phyloP scores from a whole-genome alignment of 1,139 yeast genomes.

The Pneumocystis wakefieldiae region DNA sequence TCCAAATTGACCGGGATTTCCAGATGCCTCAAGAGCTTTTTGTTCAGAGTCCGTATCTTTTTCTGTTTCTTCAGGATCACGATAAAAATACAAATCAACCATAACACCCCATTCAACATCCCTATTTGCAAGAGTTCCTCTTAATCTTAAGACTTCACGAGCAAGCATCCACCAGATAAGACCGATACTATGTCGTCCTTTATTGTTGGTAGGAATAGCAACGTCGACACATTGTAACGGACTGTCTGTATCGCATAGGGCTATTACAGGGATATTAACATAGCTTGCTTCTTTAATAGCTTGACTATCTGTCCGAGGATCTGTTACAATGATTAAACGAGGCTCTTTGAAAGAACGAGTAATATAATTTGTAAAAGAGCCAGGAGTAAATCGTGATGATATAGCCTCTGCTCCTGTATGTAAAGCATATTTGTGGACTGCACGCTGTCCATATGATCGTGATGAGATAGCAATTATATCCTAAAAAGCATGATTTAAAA shows the following conservation, averaged over 20 bases:
- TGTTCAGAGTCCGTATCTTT: slow-evolving; percentile 42
- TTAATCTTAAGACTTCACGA: slow-evolving; percentile 97
- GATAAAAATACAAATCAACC: slow-evolving; percentile 99
- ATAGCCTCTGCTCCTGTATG: slow-evolving; percentile 99
- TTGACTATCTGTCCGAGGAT: slow-evolving; percentile 99
- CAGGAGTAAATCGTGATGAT: slow-evolving; percentile 99
- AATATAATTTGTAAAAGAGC: slow-evolving; percentile 99
- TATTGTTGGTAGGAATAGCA: slow-evolving; percentile 99
- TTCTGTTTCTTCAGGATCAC: slow-evolving; percentile 99
- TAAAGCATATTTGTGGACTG: slow-evolving; percentile 97
- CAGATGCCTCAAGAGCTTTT: slow-evolving; percentile 50
- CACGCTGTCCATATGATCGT: slow-evolving; percentile 99
- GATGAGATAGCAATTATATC: slow-evolving; percentile 98
- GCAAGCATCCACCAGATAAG: slow-evolving; percentile 99
- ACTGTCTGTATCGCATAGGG: slow-evolving; percentile 96
- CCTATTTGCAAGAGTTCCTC: slow-evolving; percentile 97
- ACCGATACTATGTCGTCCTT: slow-evolving; percentile 99
- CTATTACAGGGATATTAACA: slow-evolving; percentile 99
- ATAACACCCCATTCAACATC: slow-evolving; percentile 94
- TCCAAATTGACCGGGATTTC: slow-evolving; percentile 35
- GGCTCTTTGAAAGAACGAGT: slow-evolving; percentile 99
- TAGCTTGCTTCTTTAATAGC: slow-evolving; percentile 99
- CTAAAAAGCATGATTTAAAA: slow-evolving; percentile 25
- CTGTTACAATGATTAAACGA: slow-evolving; percentile 96
- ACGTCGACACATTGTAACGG: slow-evolving; percentile 98